Percentiles rank a stretch among this genome's conserved stretches.
phyloP scores from a whole-genome alignment of 495 filamentous ascomycete species.

The Aspergillus sparsus region DNA sequence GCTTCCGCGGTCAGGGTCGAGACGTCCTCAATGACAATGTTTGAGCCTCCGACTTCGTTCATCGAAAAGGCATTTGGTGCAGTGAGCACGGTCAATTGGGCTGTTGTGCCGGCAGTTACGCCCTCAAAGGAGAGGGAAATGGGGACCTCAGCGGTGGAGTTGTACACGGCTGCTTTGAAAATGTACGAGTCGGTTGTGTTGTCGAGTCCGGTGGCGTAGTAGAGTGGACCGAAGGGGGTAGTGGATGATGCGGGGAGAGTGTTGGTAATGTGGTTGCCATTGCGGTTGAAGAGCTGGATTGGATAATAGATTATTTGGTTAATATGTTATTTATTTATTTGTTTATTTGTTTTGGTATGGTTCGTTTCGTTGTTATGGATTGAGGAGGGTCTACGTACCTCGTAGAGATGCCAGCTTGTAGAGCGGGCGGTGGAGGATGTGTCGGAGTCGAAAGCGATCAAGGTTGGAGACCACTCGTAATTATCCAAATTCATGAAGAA shows the following conservation, averaged over 20 bases:
- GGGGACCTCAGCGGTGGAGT: conserved; percentile 52
- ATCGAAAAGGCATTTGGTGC: conserved; percentile 46
- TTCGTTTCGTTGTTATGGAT: no score
- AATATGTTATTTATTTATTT: background rate
- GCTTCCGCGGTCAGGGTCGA: conserved; percentile 44
- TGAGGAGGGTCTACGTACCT: conserved; percentile 23
- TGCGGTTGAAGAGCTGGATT: conserved; percentile 43
- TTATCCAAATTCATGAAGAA: conserved; percentile 49
- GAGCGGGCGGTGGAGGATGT: conserved; percentile 41
- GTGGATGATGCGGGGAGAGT: conserved; percentile 46
- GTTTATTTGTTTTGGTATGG: background rate
- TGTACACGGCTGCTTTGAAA: conserved; percentile 69
- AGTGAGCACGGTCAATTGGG: conserved; percentile 59
- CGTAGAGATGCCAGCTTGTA: conserved; percentile 45
- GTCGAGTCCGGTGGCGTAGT: conserved; percentile 43
- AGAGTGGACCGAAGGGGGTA: conserved; percentile 44
- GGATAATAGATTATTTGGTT: background rate
- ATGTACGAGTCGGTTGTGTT: conserved; percentile 39
- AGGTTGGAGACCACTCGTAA: conserved; percentile 50
- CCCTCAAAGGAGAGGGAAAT: conserved; percentile 59
- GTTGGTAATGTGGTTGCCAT: conserved; percentile 40
- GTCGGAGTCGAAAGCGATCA: conserved; percentile 49
- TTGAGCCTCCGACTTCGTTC: conserved; percentile 41
- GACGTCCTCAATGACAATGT: conserved; percentile 48
- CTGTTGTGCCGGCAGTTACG: conserved; percentile 43